Conservation (phyloP, 768 basidiomycete genomes). For the Trametes villosa region DNA sequence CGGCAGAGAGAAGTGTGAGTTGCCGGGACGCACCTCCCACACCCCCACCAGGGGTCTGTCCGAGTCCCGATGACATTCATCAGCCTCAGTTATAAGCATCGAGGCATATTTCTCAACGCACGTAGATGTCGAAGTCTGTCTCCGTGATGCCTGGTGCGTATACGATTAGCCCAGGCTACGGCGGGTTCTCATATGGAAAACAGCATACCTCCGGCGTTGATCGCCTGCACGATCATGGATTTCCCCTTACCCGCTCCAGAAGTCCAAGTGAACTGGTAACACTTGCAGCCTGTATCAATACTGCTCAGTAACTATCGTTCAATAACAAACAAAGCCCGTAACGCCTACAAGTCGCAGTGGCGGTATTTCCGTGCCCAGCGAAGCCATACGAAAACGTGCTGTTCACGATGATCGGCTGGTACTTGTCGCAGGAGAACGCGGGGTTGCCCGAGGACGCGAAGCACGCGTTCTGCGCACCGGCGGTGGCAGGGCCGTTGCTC, state of each 20-base stretch:
- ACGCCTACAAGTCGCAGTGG: constrained; percentile 18
- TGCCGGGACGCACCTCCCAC: constrained; percentile 19
- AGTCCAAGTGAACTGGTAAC: constrained; percentile 34
- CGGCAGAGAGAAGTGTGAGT: not conserved
- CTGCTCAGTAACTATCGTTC: not conserved
- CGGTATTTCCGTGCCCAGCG: constrained; percentile 25
- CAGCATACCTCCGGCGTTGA: constrained; percentile 29
- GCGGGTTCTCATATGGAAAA: not conserved
- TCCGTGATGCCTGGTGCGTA: constrained; percentile 13
- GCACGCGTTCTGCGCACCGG: constrained; percentile 25
- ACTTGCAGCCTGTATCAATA: constrained; percentile 24
- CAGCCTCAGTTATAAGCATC: not conserved
- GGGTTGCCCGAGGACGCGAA: constrained; percentile 22
- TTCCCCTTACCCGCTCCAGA: constrained; percentile 29
- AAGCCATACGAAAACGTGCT: constrained; percentile 25
- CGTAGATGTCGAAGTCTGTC: constrained; percentile 23
- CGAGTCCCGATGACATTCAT: not conserved
- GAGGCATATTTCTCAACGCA: not conserved
- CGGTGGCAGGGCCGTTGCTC: constrained; percentile 13
- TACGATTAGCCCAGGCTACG: not conserved
- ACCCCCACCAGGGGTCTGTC: constrained; percentile 32
- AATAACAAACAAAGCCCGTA: no score
- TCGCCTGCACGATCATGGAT: constrained; percentile 31
- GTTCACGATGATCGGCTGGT: constrained; percentile 28
- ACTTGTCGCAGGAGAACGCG: constrained; percentile 24